These are phyloP conservation scores for Fusarium anguioides DNA, from an alignment of 2,329 filamentous ascomycete species.

Conservation along the genomic window DNA sequence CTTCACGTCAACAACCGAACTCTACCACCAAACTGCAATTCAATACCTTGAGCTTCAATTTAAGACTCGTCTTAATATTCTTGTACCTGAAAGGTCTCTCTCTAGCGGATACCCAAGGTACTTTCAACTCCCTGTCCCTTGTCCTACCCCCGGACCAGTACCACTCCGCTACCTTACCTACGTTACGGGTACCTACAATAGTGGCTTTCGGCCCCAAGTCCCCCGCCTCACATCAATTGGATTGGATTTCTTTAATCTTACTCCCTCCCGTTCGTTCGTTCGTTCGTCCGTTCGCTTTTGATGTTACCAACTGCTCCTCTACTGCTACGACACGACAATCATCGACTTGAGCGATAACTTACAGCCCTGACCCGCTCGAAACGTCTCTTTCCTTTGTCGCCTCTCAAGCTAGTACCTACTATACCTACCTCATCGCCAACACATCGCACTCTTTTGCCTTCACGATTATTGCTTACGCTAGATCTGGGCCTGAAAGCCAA, in stretches of 20 bases:
- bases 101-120: neutral
- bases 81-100: neutral
- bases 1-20: neutral
- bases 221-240: slow-evolving; percentile 33
- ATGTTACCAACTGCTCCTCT: slow-evolving; percentile 34
- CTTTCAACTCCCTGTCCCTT: neutral
- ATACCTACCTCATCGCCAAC: neutral
- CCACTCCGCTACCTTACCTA: slow-evolving; percentile 16
- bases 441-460: slow-evolving; percentile 13
- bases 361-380: slow-evolving; percentile 18
- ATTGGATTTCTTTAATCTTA: slow-evolving; percentile 38
- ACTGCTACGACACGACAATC: slow-evolving; percentile 24
- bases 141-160: slow-evolving; percentile 3
- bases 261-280: slow-evolving; percentile 26
- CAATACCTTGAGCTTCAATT: neutral
- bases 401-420: neutral
- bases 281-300: slow-evolving; percentile 19
- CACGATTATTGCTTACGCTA: slow-evolving; percentile 23
- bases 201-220: slow-evolving; percentile 30
- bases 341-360: slow-evolving; percentile 28
- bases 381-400: slow-evolving; percentile 9
- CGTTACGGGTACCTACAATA: slow-evolving; percentile 32
- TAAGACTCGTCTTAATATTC: neutral
- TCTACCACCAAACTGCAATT: neutral
- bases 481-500: slow-evolving; percentile 31